These are phyloP conservation scores for Coelastrella sp. DNA, from an alignment of 139 green algal species.

Conservation along the genomic window DNA sequence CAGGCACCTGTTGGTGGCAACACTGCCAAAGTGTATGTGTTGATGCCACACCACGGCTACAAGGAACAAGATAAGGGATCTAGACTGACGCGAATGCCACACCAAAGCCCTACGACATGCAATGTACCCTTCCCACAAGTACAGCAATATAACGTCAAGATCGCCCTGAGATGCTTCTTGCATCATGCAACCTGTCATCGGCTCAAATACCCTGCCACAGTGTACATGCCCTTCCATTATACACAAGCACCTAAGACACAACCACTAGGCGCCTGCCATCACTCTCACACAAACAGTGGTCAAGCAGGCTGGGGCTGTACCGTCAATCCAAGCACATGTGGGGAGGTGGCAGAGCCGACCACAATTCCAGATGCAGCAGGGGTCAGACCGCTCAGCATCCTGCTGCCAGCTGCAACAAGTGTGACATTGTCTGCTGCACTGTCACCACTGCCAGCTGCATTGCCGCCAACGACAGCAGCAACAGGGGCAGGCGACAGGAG, in stretches of 20 bases:
- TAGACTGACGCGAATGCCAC: no score
- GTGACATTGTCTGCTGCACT: background rate
- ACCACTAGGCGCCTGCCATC: background rate
- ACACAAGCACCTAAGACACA: background rate
- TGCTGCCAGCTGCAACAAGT: background rate
- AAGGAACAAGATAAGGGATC: no score
- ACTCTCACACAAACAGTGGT: background rate
- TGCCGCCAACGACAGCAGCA: background rate
- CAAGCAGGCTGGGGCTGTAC: conserved; percentile 28
- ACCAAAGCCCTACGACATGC: no score
- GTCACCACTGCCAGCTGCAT: background rate
- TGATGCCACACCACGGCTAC: no score
- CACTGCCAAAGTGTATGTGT: no score
- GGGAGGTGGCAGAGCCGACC: background rate
- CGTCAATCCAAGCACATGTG: background rate
- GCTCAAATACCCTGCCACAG: background rate
- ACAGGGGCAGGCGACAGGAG: background rate
- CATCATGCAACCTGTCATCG: background rate
- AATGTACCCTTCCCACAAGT: background rate
- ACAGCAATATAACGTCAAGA: background rate
- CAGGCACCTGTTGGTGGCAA: no score
- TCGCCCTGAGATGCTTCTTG: background rate
- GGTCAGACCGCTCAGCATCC: background rate
- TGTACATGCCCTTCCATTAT: background rate
- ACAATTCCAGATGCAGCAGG: background rate